These are phyloP conservation scores for Raphanus hybrid DNA, from an alignment of 441 rosid species.

Conservation along the genomic window DNA sequence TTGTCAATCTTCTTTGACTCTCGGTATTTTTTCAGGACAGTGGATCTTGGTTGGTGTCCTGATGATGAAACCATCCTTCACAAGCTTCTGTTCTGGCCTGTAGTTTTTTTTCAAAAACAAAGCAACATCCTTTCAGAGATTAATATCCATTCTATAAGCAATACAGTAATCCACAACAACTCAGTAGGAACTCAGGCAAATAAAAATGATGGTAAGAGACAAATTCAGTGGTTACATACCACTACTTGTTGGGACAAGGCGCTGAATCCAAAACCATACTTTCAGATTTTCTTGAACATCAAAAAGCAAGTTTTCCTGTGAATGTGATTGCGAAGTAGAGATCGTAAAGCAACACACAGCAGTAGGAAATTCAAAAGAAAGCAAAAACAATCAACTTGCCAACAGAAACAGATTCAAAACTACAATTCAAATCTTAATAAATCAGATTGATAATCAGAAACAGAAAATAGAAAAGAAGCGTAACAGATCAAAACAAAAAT, in stretches of 20 bases:
- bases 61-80: not conserved
- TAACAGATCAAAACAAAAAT: not conserved
- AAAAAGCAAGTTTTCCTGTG: slow-evolving; percentile 71
- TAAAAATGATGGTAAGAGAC: not conserved
- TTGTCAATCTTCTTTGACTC: not conserved
- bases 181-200: not conserved
- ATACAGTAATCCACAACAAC: too few relatives aligned
- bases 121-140: not conserved
- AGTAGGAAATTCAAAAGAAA: not conserved
- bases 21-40: not conserved
- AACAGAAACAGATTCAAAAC: not conserved
- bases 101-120: not conserved
- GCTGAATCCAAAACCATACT: slow-evolving; percentile 92
- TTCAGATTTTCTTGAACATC: slow-evolving; percentile 83
- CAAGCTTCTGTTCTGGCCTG: not conserved
- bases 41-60: not conserved
- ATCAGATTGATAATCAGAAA: not conserved
- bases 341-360: too few relatives aligned
- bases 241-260: slow-evolving; percentile 85
- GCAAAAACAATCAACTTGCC: not conserved
- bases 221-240: slow-evolving; percentile 62
- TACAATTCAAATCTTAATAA: too few relatives aligned
- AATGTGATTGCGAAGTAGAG: too few relatives aligned
- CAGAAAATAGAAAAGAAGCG: not conserved
- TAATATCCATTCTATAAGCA: too few relatives aligned